Percentiles rank a stretch among this genome's conserved stretches.
Conservation (phyloP, 306 rosid genomes). For the Dicorynia guianensis region DNA sequence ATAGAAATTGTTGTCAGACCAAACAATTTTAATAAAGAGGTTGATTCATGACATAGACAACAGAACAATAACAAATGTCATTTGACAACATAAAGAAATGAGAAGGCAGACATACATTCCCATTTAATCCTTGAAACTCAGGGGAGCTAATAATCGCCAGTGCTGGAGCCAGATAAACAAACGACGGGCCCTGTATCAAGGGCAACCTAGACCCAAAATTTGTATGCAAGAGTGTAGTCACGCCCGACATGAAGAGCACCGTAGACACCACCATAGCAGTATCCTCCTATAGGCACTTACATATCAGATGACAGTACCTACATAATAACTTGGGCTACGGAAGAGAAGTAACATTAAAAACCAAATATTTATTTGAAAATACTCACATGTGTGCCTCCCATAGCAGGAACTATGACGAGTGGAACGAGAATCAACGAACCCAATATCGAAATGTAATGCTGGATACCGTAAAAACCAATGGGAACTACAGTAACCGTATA, state of each 20-base stretch:
- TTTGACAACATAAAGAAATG: conserved; percentile 23
- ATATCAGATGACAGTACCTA: conserved; percentile 58
- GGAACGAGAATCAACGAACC: conserved; percentile 93
- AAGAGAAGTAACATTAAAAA: not conserved
- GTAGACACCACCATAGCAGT: conserved; percentile 89
- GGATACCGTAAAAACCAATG: conserved; percentile 85
- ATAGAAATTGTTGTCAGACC: not conserved
- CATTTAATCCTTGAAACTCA: conserved; percentile 82
- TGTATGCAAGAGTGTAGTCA: conserved; percentile 88
- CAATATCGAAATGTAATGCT: conserved; percentile 84
- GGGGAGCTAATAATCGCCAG: conserved; percentile 88
- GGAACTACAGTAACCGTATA: conserved; percentile 62
- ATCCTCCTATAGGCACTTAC: conserved; percentile 84
- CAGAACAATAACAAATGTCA: conserved; percentile 6
- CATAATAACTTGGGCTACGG: conserved; percentile 18
- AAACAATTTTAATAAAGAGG: not conserved
- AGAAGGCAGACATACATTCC: conserved; percentile 66
- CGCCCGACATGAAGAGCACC: conserved; percentile 85
- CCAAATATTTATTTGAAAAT: conserved; percentile 12
- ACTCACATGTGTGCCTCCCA: conserved; percentile 98
- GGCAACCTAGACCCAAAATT: conserved; percentile 93
- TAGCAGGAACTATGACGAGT: conserved; percentile 95
- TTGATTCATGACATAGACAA: not conserved
- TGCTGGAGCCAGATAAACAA: conserved; percentile 88
- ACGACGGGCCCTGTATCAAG: conserved; percentile 94